These are phyloP conservation scores for Phytomonas sp. DNA, from an alignment of 208 protist genomes.

Conservation along the genomic window DNA sequence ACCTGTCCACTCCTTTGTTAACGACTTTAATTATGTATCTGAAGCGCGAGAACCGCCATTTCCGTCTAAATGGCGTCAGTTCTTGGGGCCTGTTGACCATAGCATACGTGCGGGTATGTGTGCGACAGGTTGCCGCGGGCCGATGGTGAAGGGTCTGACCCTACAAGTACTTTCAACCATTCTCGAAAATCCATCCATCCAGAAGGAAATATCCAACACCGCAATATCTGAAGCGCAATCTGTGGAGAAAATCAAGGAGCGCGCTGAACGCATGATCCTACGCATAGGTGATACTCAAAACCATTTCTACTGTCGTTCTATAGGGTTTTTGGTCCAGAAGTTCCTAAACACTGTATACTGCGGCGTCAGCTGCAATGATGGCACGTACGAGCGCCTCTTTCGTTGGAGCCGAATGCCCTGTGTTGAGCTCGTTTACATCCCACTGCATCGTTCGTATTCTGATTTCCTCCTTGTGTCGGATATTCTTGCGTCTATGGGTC, in stretches of 20 bases:
- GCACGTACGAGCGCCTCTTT: constrained; percentile 47
- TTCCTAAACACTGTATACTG: constrained; percentile 60
- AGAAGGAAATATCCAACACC: constrained; percentile 28
- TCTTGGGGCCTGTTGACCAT: constrained; percentile 28
- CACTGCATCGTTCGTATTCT: constrained; percentile 76
- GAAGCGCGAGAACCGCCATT: constrained; percentile 24
- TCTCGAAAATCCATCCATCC: constrained; percentile 45
- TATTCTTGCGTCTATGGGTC: constrained; percentile 49
- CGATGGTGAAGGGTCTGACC: constrained; percentile 46
- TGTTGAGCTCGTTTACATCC: constrained; percentile 60
- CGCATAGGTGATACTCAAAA: constrained; percentile 72
- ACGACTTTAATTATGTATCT: constrained; percentile 46
- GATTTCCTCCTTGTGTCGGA: constrained; percentile 89
- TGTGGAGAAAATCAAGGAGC: constrained; percentile 29
- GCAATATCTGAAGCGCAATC: constrained; percentile 33
- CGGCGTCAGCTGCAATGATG: constrained; percentile 49
- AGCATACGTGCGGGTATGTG: constrained; percentile 31
- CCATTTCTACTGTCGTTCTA: constrained; percentile 35
- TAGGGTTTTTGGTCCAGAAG: constrained; percentile 45
- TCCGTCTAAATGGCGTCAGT: constrained; percentile 22
- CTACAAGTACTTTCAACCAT: constrained; percentile 34
- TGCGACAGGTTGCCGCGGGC: constrained; percentile 26
- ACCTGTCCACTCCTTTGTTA: constrained; percentile 40
- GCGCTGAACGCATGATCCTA: constrained; percentile 51
- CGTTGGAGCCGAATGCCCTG: constrained; percentile 36